phyloP scores from a whole-genome alignment of 2,329 filamentous ascomycete species.

The Penicillium verrucosum region DNA sequence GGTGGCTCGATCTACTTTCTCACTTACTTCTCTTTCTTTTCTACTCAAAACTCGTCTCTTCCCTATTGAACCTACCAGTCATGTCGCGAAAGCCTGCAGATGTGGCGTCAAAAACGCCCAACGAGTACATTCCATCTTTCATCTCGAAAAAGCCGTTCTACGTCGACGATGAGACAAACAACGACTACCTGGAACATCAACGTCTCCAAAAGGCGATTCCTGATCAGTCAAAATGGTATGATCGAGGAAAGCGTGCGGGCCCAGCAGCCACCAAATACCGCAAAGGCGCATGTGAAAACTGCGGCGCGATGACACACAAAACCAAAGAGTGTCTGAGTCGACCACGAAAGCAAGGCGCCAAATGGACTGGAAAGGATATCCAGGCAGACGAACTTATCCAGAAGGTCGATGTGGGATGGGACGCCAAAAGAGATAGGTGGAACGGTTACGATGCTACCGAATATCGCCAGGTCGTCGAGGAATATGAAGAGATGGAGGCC shows the following conservation, averaged over 20 bases:
- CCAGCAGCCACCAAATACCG: constrained; percentile 94
- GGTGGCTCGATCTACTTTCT: background rate
- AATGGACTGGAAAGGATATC: constrained; percentile 89
- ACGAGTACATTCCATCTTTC: constrained; percentile 97
- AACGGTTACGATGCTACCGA: constrained; percentile 93
- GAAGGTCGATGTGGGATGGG: constrained; percentile 85
- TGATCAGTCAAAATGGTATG: constrained; percentile 81
- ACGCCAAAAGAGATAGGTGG: constrained; percentile 96
- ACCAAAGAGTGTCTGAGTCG: constrained; percentile 88
- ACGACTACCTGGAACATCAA: constrained; percentile 95
- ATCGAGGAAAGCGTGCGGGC: constrained; percentile 77
- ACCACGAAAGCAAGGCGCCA: constrained; percentile 83
- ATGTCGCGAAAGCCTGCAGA: constrained; percentile 52
- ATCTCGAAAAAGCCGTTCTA: constrained; percentile 99
- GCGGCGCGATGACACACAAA: constrained; percentile 94
- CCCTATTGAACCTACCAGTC: background rate
- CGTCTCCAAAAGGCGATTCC: constrained; percentile 70
- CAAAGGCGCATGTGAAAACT: constrained; percentile 98
- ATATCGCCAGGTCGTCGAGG: constrained; percentile 81
- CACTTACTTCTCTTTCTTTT: background rate
- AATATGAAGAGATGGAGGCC: constrained; percentile 82
- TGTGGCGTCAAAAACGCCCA: constrained; percentile 73
- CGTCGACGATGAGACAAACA: constrained; percentile 69
- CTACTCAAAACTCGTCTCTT: background rate
- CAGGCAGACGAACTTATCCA: constrained; percentile 86